Base-by-base conservation (phyloP, 495 filamentous ascomycete species). In the Glarea lozoyensis region DNA sequence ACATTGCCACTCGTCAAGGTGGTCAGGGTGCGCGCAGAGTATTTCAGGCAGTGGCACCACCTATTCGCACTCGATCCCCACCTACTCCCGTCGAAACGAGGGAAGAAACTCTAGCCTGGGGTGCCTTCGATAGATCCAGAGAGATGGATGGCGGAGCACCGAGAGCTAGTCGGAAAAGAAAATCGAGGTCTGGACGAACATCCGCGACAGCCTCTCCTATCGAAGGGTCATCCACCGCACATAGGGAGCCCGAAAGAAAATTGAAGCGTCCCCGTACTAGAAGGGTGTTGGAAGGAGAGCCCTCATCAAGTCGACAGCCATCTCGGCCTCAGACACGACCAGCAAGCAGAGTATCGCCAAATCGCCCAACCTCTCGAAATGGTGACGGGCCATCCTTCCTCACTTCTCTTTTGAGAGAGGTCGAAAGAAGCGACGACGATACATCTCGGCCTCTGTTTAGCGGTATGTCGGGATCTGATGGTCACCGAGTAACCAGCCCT, bases 71-170 rank as follows among this genome's bases (percentile, higher is more conserved):
- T 51, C 54, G 3, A 50, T 49, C 58, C 18, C 66, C 73, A 10
- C 65, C 63, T 12, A 76, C 72, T 1, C 72, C 76, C 24, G 73
- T 73, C 10, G 83, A 89, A 60, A 80, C 83, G 0, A 65, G 79
- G 10, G 87, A 94, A 43, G 88, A 93, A 55, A 72, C 80, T 48
- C 72, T 76, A 21, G 89, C 89, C 10, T 96, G 89, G 89, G 86
- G 88, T 40, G 86, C 80, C 16, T 79, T 94, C 42, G 88, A 96
- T 49, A 84, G 78, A 48, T 86, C 86, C 25, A 76, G 82, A 52
- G 81, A 88, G 22, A 70, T 79, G 16, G 76, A 83, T 39, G 66
- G 68, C 21, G 55, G 71, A 1, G 49, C 45, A n/a, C 49, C 61
- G 13, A 60, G 49, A 11, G n/a, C n/a, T n/a, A 66, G 62, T 34